These are phyloP conservation scores for Cryomyces minteri DNA, from an alignment of 495 filamentous ascomycete species.

Conservation along the genomic window DNA sequence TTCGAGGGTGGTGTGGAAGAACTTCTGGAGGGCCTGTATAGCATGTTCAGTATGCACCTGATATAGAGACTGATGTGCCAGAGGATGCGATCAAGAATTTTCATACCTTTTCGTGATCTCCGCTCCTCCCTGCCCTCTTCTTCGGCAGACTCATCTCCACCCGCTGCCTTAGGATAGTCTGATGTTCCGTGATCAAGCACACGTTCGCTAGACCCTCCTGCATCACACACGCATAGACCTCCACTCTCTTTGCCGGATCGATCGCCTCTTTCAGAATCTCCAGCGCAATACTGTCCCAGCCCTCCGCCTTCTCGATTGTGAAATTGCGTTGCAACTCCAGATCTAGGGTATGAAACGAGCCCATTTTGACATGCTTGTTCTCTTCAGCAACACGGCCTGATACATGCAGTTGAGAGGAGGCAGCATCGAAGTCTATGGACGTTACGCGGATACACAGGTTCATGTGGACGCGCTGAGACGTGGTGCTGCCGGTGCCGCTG, in stretches of 20 bases:
- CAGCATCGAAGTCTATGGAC: slow-evolving; percentile 76
- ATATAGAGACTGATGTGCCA: no score
- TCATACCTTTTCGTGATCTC: slow-evolving; percentile 25
- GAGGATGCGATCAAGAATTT: no score
- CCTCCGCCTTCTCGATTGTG: slow-evolving; percentile 58
- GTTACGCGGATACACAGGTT: slow-evolving; percentile 68
- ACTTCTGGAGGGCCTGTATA: slow-evolving; percentile 48
- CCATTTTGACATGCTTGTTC: slow-evolving; percentile 66
- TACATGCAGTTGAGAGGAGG: slow-evolving; percentile 68
- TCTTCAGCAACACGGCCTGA: slow-evolving; percentile 65
- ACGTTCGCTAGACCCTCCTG: slow-evolving; percentile 88
- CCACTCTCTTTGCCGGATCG: slow-evolving; percentile 47
- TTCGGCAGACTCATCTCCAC: slow-evolving; percentile 70
- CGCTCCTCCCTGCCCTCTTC: slow-evolving; percentile 29
- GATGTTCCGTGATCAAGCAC: slow-evolving; percentile 79
- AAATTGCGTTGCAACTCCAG: slow-evolving; percentile 77
- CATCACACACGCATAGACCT: slow-evolving; percentile 81
- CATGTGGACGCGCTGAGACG: slow-evolving; percentile 55
- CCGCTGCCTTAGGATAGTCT: slow-evolving; percentile 71
- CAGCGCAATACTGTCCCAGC: slow-evolving; percentile 82
- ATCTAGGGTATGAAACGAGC: slow-evolving; percentile 79
- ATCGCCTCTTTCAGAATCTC: slow-evolving; percentile 63
- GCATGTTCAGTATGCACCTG: slow-evolving; percentile 46
- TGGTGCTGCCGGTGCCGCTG: slow-evolving; percentile 53
- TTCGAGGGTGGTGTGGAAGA: slow-evolving; percentile 61